A percentile compares a stretch with the other conserved stretches of the same genome.
Conservation (phyloP, 2,329 filamentous ascomycete genomes). For the Aureobasidium sp. region DNA sequence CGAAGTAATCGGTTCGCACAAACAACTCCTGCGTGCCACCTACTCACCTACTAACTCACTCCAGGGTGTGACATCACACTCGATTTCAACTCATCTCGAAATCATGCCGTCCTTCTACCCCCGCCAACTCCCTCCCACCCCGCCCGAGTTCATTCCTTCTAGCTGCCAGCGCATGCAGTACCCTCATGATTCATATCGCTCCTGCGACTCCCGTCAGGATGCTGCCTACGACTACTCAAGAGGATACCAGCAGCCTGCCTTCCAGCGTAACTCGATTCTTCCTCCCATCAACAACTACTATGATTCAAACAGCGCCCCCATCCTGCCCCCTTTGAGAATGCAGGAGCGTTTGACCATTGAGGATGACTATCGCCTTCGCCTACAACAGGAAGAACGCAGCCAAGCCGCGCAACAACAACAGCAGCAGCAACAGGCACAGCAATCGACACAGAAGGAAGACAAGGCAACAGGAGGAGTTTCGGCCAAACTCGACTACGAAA, state of each 20-base stretch:
- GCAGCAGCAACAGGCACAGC: conserved; percentile 31
- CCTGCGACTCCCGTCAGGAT: conserved; percentile 32
- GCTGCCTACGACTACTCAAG: conserved; percentile 37
- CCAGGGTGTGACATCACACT: conserved; percentile 25
- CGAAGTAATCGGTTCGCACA: conserved; percentile 15
- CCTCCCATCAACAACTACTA: conserved; percentile 32
- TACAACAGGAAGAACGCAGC: conserved; percentile 31
- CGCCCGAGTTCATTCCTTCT: conserved; percentile 39
- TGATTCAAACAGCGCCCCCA: conserved; percentile 35
- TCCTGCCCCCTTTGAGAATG: conserved; percentile 40
- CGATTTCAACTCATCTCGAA: conserved; percentile 29
- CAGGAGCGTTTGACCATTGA: conserved; percentile 30
- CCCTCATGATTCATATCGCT: conserved; percentile 36
- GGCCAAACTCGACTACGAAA: conserved; percentile 91
- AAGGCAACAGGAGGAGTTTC: conserved; percentile 78
- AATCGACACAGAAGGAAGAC: conserved; percentile 46
- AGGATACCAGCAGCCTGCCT: conserved; percentile 16
- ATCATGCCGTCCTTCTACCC: conserved; percentile 46
- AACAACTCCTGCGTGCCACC: background rate
- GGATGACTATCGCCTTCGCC: conserved; percentile 29
- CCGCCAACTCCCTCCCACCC: conserved; percentile 38
- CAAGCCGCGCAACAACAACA: conserved; percentile 24
- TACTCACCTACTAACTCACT: background rate
- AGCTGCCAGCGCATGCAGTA: conserved; percentile 39
- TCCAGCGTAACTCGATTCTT: conserved; percentile 22